Evolutionary conservation across 441 rosid species (phyloP).

Genomic region (Flueggea neowawraea): DNA sequence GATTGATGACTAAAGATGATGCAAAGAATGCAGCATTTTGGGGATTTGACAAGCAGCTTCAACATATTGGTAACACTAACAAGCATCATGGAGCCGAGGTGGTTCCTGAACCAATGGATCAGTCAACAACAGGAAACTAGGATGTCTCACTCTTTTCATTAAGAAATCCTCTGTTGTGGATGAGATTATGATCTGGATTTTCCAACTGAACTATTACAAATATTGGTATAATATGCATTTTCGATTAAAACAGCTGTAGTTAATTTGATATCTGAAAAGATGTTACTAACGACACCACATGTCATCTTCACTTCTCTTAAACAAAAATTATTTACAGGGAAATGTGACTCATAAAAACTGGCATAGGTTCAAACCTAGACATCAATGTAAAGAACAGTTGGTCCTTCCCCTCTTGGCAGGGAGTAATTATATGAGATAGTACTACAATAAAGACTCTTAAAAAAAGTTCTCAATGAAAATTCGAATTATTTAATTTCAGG

Average conservation of each 20-base stretch:
- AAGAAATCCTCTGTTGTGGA: not conserved
- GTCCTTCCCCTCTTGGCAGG: slow-evolving; percentile 7
- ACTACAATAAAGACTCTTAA: no score
- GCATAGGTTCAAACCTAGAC: slow-evolving; percentile 12
- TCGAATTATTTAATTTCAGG: no score
- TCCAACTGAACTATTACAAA: not conserved
- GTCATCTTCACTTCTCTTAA: not conserved
- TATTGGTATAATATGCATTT: no score
- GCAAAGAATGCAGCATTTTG: slow-evolving; percentile 54
- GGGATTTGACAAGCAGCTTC: slow-evolving; percentile 52
- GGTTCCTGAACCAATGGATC: slow-evolving; percentile 45
- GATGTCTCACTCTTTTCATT: not conserved
- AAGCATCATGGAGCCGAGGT: slow-evolving; percentile 53
- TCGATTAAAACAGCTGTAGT: no score
- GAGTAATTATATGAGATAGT: no score
- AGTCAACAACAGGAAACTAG: slow-evolving; percentile 38
- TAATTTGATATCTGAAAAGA: no score
- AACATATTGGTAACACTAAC: slow-evolving; percentile 26
- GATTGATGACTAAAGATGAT: slow-evolving; percentile 72
- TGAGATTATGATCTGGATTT: not conserved
- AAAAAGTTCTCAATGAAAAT: no score
- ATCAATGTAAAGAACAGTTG: slow-evolving; percentile 4
- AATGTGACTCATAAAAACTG: slow-evolving; percentile 17
- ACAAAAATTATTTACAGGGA: slow-evolving; percentile 28
- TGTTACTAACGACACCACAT: no score